phyloP scores from a whole-genome alignment of 2,329 filamentous ascomycete species.

The Nigrospora oryzae region DNA sequence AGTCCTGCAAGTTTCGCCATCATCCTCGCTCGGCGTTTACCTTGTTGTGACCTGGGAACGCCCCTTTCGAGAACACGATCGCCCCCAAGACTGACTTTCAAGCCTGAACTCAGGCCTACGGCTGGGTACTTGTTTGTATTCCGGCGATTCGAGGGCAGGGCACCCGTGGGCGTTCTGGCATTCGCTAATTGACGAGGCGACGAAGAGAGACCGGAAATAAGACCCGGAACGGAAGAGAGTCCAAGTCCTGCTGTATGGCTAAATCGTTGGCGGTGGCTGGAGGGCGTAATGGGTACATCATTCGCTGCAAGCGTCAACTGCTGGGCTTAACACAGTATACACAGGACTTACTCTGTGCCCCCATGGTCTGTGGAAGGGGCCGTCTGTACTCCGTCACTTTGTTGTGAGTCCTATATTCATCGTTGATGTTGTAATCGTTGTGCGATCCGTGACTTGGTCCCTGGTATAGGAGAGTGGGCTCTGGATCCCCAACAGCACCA shows the following conservation, averaged over 20 bases:
- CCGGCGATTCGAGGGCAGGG: conserved; percentile 9
- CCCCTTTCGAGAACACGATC: conserved; percentile 6
- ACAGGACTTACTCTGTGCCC: conserved; percentile 10
- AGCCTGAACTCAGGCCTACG: conserved; percentile 18
- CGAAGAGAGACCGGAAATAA: conserved; percentile 19
- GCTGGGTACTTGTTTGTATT: conserved; percentile 9
- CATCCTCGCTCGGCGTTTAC: conserved; percentile 4
- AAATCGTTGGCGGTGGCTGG: conserved; percentile 22
- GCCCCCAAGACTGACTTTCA: conserved; percentile 16
- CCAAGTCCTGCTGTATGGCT: conserved; percentile 13
- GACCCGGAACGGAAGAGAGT: conserved; percentile 19
- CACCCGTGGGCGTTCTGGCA: conserved; percentile 7
- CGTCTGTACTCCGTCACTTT: background rate
- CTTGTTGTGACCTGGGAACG: conserved; percentile 12
- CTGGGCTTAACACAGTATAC: background rate
- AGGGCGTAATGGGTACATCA: conserved; percentile 22
- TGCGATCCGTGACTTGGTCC: conserved; percentile 5
- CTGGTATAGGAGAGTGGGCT: conserved; percentile 5
- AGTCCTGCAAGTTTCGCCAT: background rate
- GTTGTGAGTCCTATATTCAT: conserved; percentile 5
- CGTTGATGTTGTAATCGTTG: conserved; percentile 5
- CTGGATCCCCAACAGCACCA: conserved; percentile 2
- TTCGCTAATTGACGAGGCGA: conserved; percentile 10
- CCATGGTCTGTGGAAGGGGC: conserved; percentile 9
- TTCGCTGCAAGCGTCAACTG: conserved; percentile 8